Evolutionary conservation across 768 basidiomycete species (phyloP).

Genomic region (Podaxis sp.): DNA sequence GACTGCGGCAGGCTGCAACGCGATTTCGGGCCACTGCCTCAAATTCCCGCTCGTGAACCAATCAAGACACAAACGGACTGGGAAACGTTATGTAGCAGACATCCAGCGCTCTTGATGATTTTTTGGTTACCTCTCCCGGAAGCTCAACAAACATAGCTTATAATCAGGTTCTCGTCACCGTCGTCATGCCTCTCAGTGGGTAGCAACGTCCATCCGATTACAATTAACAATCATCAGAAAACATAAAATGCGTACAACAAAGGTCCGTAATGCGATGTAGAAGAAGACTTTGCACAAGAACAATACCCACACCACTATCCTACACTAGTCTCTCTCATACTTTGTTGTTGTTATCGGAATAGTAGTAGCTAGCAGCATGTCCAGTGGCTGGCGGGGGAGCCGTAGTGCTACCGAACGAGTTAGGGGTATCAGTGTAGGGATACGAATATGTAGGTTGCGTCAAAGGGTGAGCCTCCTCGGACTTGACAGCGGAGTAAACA

Average conservation of each 20-base stretch:
- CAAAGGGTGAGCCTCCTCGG: conserved; percentile 27
- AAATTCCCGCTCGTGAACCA: too few species aligned
- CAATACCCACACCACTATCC: not conserved
- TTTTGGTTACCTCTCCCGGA: too few species aligned
- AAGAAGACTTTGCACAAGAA: not conserved
- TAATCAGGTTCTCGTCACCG: not conserved
- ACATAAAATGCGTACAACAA: not conserved
- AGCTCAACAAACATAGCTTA: not conserved
- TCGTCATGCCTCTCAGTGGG: not conserved
- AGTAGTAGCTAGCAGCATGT: conserved; percentile 10
- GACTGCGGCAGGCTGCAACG: not conserved
- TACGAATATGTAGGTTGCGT: conserved; percentile 27
- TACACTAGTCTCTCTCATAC: not conserved
- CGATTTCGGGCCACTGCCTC: not conserved
- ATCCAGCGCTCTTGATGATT: too few species aligned
- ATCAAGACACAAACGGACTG: not conserved
- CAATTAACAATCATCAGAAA: not conserved
- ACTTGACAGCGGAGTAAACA: conserved; percentile 26
- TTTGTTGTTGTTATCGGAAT: conserved; percentile 6
- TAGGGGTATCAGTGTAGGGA: conserved; percentile 28
- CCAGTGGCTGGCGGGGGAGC: not conserved
- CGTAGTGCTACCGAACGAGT: conserved; percentile 26
- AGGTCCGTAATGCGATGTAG: conserved; percentile 2
- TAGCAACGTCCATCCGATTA: not conserved
- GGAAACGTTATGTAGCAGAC: not conserved